Base-by-base conservation (phyloP, 2,329 filamentous ascomycete genomes). In the Fusarium sublunatum region DNA sequence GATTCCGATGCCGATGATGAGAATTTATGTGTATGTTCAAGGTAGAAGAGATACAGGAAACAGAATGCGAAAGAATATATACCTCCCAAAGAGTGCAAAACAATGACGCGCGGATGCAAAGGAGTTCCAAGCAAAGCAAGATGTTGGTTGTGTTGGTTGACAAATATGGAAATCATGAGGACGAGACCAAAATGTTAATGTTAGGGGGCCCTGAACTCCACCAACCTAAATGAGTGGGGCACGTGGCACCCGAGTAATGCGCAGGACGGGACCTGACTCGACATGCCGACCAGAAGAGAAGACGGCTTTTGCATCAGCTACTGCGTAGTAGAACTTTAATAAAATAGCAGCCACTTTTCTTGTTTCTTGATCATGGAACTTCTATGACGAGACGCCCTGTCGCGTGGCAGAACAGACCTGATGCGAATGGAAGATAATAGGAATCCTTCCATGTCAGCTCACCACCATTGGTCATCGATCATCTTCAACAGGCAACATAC, bases 111-210 rank as follows among this genome's bases (percentile, higher is more conserved):
- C 22, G 25, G 25, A 35, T 34, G 47, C 47, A 53, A 43, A 43
- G 47, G 26, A 56, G 50, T 22, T 24, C 35, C 39, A 35, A 48
- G 56, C 24, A 61, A 42, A 54, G 35, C 19, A 38, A 43, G 35
- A 58, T 45, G 26, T 52, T 40, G 29, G 59, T 49, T n/a, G 32
- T 34, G 19, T 19, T 19, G 19, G 19, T 19, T 19, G 35, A 43
- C 25, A 32, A 43, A 61, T 42, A 31, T 31, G 31, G 12, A 65
- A 64, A 65, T 65, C 56, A 61, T 62, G 56, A 19, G 39, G 34
- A n/a, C 26, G 28, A 46, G 25, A 60, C 56, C 32, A 40, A 60
- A 53, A 61, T 55, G 48, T 15, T 35, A 19, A 19, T 8, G 34
- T 60, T 60, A 60, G 56, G 57, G 57, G 39, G 40, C 32, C 24